Evolutionary conservation across 2,329 filamentous ascomycete species (phyloP).

Genomic region (Rhytidhysteron rufulum): DNA sequence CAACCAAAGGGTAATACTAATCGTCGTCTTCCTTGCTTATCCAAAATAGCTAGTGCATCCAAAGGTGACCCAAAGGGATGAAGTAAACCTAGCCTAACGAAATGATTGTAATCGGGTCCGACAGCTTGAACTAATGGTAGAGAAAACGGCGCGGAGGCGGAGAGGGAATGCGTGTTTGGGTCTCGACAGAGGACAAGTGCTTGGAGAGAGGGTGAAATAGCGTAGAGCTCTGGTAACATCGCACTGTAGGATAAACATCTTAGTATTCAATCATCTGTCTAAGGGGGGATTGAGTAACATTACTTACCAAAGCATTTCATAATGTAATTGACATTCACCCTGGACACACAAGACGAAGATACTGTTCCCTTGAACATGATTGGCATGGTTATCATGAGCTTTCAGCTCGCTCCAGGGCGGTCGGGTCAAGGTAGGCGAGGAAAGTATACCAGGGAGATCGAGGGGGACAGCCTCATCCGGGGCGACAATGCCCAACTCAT

Average conservation of each 20-base stretch:
- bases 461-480: slow-evolving; percentile 29
- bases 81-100: slow-evolving; percentile 38
- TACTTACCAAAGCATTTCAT: slow-evolving; percentile 32
- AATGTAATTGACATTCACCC: slow-evolving; percentile 27
- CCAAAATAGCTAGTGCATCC: slow-evolving; percentile 44
- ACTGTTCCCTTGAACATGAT: slow-evolving; percentile 14
- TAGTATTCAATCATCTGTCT: no score
- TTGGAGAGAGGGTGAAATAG: slow-evolving; percentile 28
- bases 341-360: slow-evolving; percentile 31
- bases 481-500: slow-evolving; percentile 27
- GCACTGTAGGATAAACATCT: slow-evolving; percentile 15
- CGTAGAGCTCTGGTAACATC: slow-evolving; percentile 25
- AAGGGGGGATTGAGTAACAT: no score
- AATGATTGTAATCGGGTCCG: slow-evolving; percentile 31
- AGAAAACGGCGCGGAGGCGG: slow-evolving; percentile 19
- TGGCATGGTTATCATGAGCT: slow-evolving; percentile 24
- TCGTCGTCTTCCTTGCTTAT: slow-evolving; percentile 32
- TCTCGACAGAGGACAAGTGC: slow-evolving; percentile 32
- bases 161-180: slow-evolving; percentile 24
- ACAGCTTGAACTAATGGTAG: slow-evolving; percentile 31
- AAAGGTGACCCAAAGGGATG: slow-evolving; percentile 44
- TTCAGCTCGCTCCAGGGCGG: slow-evolving; percentile 13
- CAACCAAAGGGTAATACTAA: slow-evolving; percentile 44
- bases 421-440: slow-evolving; percentile 17
- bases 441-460: slow-evolving; percentile 26